Percentiles rank a stretch among this genome's conserved stretches.
These are phyloP conservation scores for Apiospora arundinis DNA, from an alignment of 2,329 filamentous ascomycete species.

Conservation along the genomic window DNA sequence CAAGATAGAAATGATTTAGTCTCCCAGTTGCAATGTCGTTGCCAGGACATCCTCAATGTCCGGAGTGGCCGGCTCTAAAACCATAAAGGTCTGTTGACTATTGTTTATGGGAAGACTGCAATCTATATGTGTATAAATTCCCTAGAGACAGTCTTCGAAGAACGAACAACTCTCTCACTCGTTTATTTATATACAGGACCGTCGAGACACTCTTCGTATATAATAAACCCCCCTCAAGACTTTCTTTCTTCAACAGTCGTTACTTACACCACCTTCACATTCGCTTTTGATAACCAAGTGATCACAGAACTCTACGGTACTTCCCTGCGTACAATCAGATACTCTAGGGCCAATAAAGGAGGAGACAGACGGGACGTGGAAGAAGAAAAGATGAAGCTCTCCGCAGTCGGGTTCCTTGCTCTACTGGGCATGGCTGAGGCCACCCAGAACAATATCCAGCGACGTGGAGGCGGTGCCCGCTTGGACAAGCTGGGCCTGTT, in stretches of 20 bases:
- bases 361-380: not conserved
- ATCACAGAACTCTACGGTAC: too few relatives aligned
- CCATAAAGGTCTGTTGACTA: not conserved
- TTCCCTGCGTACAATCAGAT: too few relatives aligned
- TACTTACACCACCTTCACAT: not conserved
- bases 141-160: not conserved
- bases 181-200: not conserved
- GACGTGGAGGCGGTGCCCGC: not conserved
- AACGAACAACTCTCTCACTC: not conserved
- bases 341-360: too few relatives aligned
- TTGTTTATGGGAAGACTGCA: not conserved
- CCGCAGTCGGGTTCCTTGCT: not conserved
- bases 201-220: not conserved
- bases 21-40: conserved; percentile 1
- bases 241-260: not conserved
- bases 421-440: conserved; percentile 14
- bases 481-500: conserved; percentile 2
- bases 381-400: conserved; percentile 12
- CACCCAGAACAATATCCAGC: not conserved
- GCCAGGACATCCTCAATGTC: not conserved
- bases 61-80: not conserved
- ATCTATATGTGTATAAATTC: not conserved
- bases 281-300: not conserved
- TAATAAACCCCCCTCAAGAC: not conserved
- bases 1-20: not conserved